Evolutionary conservation across 2,329 filamentous ascomycete genomes (phyloP), one percentile per base, ranked within the genome.

Genomic region (Bipolaris oryzae): DNA sequence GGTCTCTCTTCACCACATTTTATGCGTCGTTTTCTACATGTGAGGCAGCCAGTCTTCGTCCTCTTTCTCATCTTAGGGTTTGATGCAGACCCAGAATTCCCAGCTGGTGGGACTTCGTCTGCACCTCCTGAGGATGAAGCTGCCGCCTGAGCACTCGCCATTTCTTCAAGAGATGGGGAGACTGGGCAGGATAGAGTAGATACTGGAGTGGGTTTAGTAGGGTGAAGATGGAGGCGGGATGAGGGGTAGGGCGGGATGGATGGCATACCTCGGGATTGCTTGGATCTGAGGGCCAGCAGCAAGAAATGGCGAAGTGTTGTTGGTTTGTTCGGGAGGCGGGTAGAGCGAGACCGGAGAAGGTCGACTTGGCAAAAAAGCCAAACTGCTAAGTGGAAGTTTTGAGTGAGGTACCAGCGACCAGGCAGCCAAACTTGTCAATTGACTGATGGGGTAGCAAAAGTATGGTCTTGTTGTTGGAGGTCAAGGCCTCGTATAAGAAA

Each of bases 1-100:
- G 91, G 91, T 47, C 89, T 85, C 69, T 92, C 91, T 75, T 98
- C 95, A 60, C 95, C 95, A 76, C 95, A 99, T 78, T 98, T 99
- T 77, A 99, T 98, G 61, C 95, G 90, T 50, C 95, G 89, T 78
- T 91, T 94, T 62, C 95, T 89, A 78, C 95, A 99, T 55, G 95
- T 97, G 58, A 96, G 78, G 74, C 93, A 97, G 13, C 93, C 93
- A 2, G 93, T 96, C 79, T 97, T 97, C 49, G 93, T 96, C 68
- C 93, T 72, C 63, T 78, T 78, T 53, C 75, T 72, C 68, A 75
- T 70, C 61, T 76, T 76, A 51, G 69, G 56, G 50, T 67, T 71
- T 21, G 64, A 54, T 34, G 67, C 52, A 41, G 62, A 50, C 31
- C 58, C 63, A 46, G 67, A 51, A 18, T 45, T 41, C 43, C 48